These are phyloP conservation scores for Gossypium bickii DNA, from an alignment of 345 rosid species.

Conservation along the genomic window DNA sequence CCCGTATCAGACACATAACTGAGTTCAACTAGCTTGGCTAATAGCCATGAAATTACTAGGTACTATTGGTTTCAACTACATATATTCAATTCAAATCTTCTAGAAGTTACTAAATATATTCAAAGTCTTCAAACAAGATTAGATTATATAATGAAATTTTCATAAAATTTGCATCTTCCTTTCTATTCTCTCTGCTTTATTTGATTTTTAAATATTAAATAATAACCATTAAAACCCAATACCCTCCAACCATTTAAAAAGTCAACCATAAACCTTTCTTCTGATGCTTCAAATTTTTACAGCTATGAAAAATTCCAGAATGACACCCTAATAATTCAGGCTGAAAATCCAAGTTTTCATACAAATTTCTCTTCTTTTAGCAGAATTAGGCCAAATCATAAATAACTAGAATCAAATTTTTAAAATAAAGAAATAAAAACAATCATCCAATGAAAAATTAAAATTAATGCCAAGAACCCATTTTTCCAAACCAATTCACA, in stretches of 20 bases:
- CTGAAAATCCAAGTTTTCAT: neutral
- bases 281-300: conserved; percentile 10
- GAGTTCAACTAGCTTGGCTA: too few relatives aligned
- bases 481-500: neutral
- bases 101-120: neutral
- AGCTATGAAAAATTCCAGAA: conserved; percentile 9
- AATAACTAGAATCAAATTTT: conserved; percentile 4
- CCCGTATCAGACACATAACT: too few relatives aligned
- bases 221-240: neutral
- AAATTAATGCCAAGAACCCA: conserved; percentile 2
- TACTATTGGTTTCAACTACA: neutral
- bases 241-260: neutral
- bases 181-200: neutral
- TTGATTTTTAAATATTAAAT: neutral
- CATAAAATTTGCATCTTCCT: conserved; percentile 7
- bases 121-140: neutral
- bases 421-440: neutral
- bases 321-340: conserved; percentile 3
- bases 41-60: neutral
- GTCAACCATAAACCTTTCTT: conserved; percentile 15
- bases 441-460: neutral
- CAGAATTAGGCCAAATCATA: neutral
- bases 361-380: neutral
- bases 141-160: neutral
- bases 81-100: neutral